Conservation (phyloP, 2,329 filamentous ascomycete genomes). For the Colletotrichum lini region DNA sequence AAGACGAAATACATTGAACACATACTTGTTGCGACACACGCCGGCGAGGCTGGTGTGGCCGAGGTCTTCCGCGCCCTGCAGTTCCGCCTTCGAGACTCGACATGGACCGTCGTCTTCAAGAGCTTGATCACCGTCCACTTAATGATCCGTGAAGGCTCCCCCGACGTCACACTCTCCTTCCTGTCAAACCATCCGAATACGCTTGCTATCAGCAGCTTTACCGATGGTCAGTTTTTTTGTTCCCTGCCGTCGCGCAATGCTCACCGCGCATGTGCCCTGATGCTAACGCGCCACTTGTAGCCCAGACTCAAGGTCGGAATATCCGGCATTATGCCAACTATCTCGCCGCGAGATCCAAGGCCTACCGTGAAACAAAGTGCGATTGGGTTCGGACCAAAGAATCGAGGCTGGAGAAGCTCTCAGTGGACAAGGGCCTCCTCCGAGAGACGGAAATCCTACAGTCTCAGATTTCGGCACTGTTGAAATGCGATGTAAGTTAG, state of each 20-base stretch:
- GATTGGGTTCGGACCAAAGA: slow-evolving; percentile 92
- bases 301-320: slow-evolving; percentile 94
- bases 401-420: slow-evolving; percentile 85
- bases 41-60: slow-evolving; percentile 92
- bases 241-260: background rate
- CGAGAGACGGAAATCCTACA: slow-evolving; percentile 94
- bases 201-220: slow-evolving; percentile 90
- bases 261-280: background rate
- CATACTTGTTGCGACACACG: slow-evolving; percentile 94
- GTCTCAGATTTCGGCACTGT: slow-evolving; percentile 84
- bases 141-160: slow-evolving; percentile 96
- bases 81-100: slow-evolving; percentile 90
- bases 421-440: slow-evolving; percentile 91
- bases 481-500: slow-evolving; percentile 87
- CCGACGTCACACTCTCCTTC: slow-evolving; percentile 88
- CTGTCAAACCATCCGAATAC: slow-evolving; percentile 86
- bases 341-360: slow-evolving; percentile 83
- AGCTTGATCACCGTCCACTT: slow-evolving; percentile 94
- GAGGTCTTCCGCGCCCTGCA: slow-evolving; percentile 96
- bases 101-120: slow-evolving; percentile 99
- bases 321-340: slow-evolving; percentile 94
- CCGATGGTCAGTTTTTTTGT: slow-evolving; percentile 79
- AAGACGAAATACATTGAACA: slow-evolving; percentile 99
- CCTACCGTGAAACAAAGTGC: slow-evolving; percentile 86
- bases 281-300: slow-evolving; percentile 60